Base-by-base conservation (phyloP, 1,284 basidiomycete genomes). In the Heterobasidion parviporum region DNA sequence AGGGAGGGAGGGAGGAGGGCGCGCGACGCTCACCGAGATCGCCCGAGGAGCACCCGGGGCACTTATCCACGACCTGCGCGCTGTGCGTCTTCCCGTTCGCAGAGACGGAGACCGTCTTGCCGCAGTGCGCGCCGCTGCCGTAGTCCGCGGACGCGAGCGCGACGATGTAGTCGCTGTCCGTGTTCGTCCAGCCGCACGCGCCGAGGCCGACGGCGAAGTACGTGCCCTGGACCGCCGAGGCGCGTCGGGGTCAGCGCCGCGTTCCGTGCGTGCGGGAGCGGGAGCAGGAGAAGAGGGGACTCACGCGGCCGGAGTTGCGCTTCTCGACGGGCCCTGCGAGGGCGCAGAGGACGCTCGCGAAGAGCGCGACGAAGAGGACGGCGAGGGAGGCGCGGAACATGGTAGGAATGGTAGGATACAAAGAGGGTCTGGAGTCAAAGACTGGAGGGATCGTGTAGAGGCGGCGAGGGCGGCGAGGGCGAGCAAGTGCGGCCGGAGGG, bases 91-190 rank as follows among this genome's bases (percentile, higher is more conserved):
- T 61, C 48, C 65, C 66, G n/a, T 63, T 61, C 34, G 62, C 62
- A 33, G 57, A 57, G 59, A 60, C 57, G 41, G 51, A 55, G 47
- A 62, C 62, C 12, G 36, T 41, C 38, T 66, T 56, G 45, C 60
- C 61, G 53, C 67, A 68, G 55, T 65, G 64, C 10, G 45, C 45
- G 43, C 67, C 67, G 35, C 52, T 49, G 32, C 56, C 64, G 18
- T 63, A 67, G 20, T 61, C 60, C 34, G 34, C 46, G 20, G 62
- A 60, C 38, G 60, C 55, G 48, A 71, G 62, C n/a, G 70, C 71
- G 50, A 72, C 68, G 56, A 72, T 68, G 55, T 65, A 63, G 61
- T 71, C 69, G 59, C 60, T 65, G 54, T 70, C 62, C 20, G 59
- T 58, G 60, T 71, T 70, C 44, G 60, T 65, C 55, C 65, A 50